Conservation (phyloP, 148 eudicot species). For the Cornus florida region DNA sequence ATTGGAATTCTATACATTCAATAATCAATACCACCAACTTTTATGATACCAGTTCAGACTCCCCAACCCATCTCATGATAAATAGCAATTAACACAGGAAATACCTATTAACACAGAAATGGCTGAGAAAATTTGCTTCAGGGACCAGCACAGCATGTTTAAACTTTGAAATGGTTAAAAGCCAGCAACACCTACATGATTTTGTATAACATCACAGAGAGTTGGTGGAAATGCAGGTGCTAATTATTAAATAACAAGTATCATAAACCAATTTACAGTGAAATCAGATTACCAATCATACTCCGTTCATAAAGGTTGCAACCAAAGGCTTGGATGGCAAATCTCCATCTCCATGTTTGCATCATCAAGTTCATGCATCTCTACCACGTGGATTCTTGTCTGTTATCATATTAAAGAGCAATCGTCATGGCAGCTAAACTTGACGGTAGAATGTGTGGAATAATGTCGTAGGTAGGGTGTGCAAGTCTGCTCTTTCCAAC, state of each 20-base stretch:
- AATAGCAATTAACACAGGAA: not conserved
- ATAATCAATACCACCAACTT: no score
- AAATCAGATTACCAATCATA: not conserved
- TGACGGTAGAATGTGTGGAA: no score
- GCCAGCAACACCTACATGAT: not conserved
- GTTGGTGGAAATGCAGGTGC: not conserved
- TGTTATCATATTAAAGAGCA: not conserved
- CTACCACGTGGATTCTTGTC: not conserved
- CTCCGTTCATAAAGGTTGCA: not conserved
- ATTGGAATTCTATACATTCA: no score
- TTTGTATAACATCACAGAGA: not conserved
- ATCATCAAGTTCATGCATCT: not conserved
- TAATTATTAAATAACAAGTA: no score
- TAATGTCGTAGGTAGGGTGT: no score
- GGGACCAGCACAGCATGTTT: no score
- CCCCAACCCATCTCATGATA: not conserved
- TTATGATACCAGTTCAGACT: not conserved
- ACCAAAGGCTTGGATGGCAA: not conserved
- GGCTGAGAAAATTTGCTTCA: no score
- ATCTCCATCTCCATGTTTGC: not conserved
- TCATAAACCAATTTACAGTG: conserved; percentile 37
- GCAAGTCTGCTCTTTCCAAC: no score
- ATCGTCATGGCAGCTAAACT: no score
- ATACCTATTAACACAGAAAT: no score
- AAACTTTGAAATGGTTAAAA: not conserved